Base-by-base conservation (phyloP, 768 basidiomycete species). In the Podaxis pistillaris region DNA sequence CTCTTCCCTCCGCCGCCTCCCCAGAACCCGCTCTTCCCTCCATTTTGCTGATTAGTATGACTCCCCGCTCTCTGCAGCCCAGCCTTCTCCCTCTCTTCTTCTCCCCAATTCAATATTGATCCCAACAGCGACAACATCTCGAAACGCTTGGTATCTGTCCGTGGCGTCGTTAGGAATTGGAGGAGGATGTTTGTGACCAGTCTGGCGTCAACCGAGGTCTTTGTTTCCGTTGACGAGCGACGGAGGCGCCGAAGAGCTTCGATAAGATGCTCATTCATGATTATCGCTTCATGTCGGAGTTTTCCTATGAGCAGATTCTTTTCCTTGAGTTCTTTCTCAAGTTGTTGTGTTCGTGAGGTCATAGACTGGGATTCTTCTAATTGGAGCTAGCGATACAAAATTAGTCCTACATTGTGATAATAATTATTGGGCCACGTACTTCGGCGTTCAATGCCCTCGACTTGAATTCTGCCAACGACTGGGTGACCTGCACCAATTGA, bases 261-360 rank as follows among this genome's bases (percentile, higher is more conserved):
- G 69, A 95, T 97, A 11, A 99, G 81, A 69, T 99, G 97, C 71
- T 98, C 97, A 67, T 98, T 98, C 72, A 96, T 88, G 63, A 98
- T 96, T 13, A 99, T 94, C 56, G 91, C 96, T 83, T 99, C 96
- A 68, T 98, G 96, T 52, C 96, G 85, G 62, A 98, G 81, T 73
- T 98, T 98, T 52, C 90, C 91, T n/a, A 97, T 92, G 12, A 97
- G 81, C n/a, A 93, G 76, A 61, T 88, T 90, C 83, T 99, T 98
- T 74, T 98, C 96, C 74, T 94, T 97, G 53, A 97, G 81, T 68
- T 98, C 94, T 71, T 90, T 90, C 73, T 96, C 91, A 2, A 98
- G 77, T 50, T 87, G 85, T 47, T 85, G 82, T 4, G 90, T 87
- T 46, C 85, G 82, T 1, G 85, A 80, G 1, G 85, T 83, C 70